Base-by-base conservation (phyloP, 306 rosid genomes). In the Geum urbanum region DNA sequence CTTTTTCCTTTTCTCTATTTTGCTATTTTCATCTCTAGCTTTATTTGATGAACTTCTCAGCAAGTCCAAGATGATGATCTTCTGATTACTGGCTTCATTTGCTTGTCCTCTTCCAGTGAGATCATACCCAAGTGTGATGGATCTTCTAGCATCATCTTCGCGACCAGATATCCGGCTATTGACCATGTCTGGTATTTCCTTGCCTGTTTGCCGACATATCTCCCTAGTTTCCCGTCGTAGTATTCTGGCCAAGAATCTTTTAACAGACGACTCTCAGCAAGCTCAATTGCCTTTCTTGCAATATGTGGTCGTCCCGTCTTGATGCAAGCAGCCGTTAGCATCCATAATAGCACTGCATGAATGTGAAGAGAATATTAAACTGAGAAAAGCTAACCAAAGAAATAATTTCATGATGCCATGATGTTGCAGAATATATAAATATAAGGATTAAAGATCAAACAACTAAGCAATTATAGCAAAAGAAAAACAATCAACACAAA, bases 101-200 rank as follows among this genome's bases (percentile, higher is more conserved):
- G 96, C 79, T 83, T 91, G 83, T 86, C 97, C 78, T 91, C 97
- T 88, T 91, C 97, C 22, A 88, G 90, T 27, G 97, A 86, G 71
- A 91, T 88, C 97, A 91, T 91, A 18, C 97, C 97, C 84, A 86
- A 71, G 74, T 91, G 97, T 0, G 97, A 91, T 5, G 97, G 97
- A 72, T 91, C 96, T 81, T 90, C 96, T 60, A 90, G 87, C 96
- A 91, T 71, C 97, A 91, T 91, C 83, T 91, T 91, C 24, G 97
- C 97, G 62, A 91, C 97, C 69, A 91, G 76, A 79, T 91, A 91
- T 67, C 96, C 97, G n/a, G 96, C 84, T 73, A 91, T 85, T 2
- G 97, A 91, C 97, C 97, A 91, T 18, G 97, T 91, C 80, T 91
- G 97, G 77, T 91, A 80, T 73, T 91, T 91, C 75, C 97, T 88